Percentiles rank a stretch among this genome's conserved stretches.
Conservation (phyloP, 352 stramenopile genomes). For the Pilasporangium apinafurcum region DNA sequence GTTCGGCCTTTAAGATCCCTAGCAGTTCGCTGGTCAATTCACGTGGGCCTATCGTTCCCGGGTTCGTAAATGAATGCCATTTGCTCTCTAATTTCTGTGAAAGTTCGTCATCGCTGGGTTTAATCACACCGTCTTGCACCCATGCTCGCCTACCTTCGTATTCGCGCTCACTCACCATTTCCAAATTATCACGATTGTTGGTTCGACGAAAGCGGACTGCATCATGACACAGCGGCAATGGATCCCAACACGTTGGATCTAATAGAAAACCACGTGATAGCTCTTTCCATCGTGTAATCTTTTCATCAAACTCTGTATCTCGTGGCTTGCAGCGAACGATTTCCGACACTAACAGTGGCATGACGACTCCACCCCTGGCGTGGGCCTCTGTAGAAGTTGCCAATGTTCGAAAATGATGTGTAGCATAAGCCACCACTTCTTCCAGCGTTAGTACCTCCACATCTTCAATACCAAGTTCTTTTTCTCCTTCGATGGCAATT, state of each 20-base stretch:
- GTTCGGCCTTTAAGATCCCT: constrained; percentile 10
- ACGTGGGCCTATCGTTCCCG: constrained; percentile 11
- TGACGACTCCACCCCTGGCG: constrained; percentile 28
- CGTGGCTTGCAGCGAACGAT: constrained; percentile 19
- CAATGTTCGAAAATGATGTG: constrained; percentile 31
- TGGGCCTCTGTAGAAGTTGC: constrained; percentile 6
- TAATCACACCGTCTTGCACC: constrained; percentile 40
- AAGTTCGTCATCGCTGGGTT: constrained; percentile 26
- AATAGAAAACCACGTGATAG: constrained; percentile 58
- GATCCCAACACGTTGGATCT: constrained; percentile 52
- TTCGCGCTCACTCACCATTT: constrained; percentile 19
- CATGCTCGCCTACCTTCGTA: constrained; percentile 42
- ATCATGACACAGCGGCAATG: constrained; percentile 35
- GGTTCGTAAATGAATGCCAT: constrained; percentile 23
- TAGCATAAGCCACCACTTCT: constrained; percentile 24
- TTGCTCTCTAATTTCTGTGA: constrained; percentile 9
- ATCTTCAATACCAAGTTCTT: constrained; percentile 16
- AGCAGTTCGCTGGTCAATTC: constrained; percentile 26
- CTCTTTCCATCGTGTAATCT: constrained; percentile 25
- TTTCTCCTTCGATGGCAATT: constrained; percentile 25
- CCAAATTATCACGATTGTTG: constrained; percentile 13
- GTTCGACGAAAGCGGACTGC: constrained; percentile 43
- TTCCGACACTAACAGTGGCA: constrained; percentile 57
- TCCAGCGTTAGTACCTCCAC: constrained; percentile 25
- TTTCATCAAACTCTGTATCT: constrained; percentile 7